Evolutionary conservation across 2,329 filamentous ascomycete species (phyloP), one percentile per base, ranked within the genome.

Genomic region (Exophiala phaeomuriformis): DNA sequence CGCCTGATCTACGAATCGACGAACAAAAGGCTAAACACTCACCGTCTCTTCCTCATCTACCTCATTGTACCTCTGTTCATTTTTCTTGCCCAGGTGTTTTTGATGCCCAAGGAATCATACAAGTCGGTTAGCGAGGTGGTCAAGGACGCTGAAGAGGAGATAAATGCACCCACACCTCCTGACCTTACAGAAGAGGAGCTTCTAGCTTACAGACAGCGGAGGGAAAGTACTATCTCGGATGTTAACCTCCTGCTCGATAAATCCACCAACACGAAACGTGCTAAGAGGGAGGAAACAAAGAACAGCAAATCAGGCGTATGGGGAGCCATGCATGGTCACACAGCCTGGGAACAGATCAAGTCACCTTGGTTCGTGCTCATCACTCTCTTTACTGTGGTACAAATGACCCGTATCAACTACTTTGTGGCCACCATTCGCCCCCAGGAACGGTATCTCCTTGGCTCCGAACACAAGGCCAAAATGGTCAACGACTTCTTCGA

Each of bases 291-390:
- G 66, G 82, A 86, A 65, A 74, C 75, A 60, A 84, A 83, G 67
- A 84, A 85, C 61, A 75, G 79, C 52, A 80, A 76, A 8, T 86
- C 83, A 12, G 89, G 88, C 3, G 86, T 95, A 33, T 95, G 88
- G 86, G 90, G 90, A 29, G 85, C 85, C 27, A 80, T 95, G 70
- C 90, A 95, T 66, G 82, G 83, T 47, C 75, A 77, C 60, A 80
- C 85, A 0, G 86, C 87, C 0, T 64, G 76, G 27, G 72, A 88
- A 63, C 90, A 96, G 69, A 85, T 95, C 61, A 69, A 72, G 5
- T 88, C 85, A 2, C 85, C 85, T 0, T 95, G 89, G 89, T 95
- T 93, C 68, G 74, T 89, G 12, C 77, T 95, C 36, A 87, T 95
- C 63, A 86, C 87, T 3, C 70, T 89, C 19, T 91, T 95, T 67